Percentiles rank a stretch among this genome's conserved stretches.
These are phyloP conservation scores for Solanum paucissectum DNA, from an alignment of 257 asterid species.

Conservation along the genomic window DNA sequence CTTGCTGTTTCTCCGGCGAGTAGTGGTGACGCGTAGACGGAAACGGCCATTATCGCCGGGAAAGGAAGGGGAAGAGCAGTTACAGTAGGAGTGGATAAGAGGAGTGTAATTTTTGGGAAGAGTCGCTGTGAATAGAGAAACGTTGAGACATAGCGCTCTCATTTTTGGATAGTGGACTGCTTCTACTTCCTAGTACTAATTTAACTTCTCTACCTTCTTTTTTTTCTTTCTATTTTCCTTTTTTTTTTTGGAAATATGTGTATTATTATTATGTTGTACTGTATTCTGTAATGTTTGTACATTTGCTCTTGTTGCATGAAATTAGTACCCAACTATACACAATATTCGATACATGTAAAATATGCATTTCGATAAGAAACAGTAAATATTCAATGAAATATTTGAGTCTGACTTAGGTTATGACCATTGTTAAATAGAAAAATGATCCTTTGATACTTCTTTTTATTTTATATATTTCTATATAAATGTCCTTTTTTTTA, in stretches of 20 bases:
- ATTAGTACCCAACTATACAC: background rate
- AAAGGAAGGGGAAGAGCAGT: background rate
- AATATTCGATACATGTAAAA: background rate
- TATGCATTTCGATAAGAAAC: background rate
- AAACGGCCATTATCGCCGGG: background rate
- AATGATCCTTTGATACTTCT: background rate
- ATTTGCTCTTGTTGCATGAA: background rate
- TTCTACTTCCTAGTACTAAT: background rate
- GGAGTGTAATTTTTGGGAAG: background rate
- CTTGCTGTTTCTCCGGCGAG: constrained; percentile 4
- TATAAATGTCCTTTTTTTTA: too few relatives aligned
- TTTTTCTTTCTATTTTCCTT: background rate
- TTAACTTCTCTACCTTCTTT: background rate
- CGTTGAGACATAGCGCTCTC: background rate
- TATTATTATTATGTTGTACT: background rate
- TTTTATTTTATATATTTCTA: too few relatives aligned
- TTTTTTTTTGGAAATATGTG: background rate
- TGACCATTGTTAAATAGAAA: background rate
- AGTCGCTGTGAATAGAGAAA: background rate
- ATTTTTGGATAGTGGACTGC: background rate
- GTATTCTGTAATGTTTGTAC: background rate
- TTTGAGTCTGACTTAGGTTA: background rate
- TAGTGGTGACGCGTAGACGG: background rate
- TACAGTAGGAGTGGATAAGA: background rate
- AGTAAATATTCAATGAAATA: background rate